These are phyloP conservation scores for Kodamaea arcana DNA, from an alignment of 1,139 yeast genomes.

Conservation along the genomic window DNA sequence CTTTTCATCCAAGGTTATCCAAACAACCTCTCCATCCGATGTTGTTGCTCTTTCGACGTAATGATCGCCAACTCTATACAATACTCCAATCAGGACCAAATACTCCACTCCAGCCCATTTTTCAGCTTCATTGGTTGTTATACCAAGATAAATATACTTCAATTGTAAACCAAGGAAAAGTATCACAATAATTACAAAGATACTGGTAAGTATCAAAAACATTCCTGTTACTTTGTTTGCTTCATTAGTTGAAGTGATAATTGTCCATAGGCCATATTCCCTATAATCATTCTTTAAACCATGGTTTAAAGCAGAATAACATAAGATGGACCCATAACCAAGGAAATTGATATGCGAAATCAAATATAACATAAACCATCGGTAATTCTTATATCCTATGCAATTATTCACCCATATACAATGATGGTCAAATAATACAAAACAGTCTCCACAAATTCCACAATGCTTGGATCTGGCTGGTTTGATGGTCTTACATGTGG, in stretches of 20 bases:
- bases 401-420: conserved; percentile 95
- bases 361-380: conserved; percentile 65
- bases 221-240: conserved; percentile 47
- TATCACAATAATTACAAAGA: conserved; percentile 50
- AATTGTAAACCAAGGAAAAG: conserved; percentile 63
- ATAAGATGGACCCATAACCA: conserved; percentile 55
- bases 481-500: conserved; percentile 64
- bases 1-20: conserved; percentile 26
- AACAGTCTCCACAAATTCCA: conserved; percentile 63
- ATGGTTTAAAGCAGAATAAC: conserved; percentile 18
- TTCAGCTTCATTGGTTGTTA: conserved; percentile 83
- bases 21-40: conserved; percentile 16
- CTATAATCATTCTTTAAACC: conserved; percentile 12
- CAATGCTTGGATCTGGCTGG: conserved; percentile 94
- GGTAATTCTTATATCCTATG: conserved; percentile 72
- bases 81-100: conserved; percentile 40
- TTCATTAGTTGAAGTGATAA: conserved; percentile 26
- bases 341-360: conserved; percentile 52
- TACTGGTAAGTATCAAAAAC: conserved; percentile 48
- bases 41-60: conserved; percentile 19
- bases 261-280: conserved; percentile 19
- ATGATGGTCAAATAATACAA: conserved; percentile 79
- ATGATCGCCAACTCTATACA: conserved; percentile 15
- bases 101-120: conserved; percentile 80
- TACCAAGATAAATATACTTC: conserved; percentile 66